These are phyloP conservation scores for Spathaspora sp. DNA, from an alignment of 1,139 yeast genomes.

Conservation along the genomic window DNA sequence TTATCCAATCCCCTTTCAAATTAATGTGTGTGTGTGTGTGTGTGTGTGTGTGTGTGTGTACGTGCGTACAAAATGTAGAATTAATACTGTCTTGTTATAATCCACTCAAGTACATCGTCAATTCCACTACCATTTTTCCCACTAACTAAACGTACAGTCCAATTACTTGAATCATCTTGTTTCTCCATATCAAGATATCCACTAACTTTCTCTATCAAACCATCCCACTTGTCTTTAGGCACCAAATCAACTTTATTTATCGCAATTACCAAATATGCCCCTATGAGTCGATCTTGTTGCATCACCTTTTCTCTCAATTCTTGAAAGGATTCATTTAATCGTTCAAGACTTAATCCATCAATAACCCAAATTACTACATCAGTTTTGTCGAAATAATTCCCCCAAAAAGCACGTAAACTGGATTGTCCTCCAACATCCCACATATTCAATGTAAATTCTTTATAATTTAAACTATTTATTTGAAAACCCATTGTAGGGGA, in stretches of 20 bases:
- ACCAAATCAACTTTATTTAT: conserved; percentile 60
- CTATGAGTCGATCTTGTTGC: conserved; percentile 66
- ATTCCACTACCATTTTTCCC: conserved; percentile 59
- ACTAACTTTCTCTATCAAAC: conserved; percentile 18
- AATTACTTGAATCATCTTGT: conserved; percentile 21
- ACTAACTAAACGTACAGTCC: conserved; percentile 48
- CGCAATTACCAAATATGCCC: conserved; percentile 57
- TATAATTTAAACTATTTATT: conserved; percentile 41
- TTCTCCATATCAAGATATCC: conserved; percentile 23
- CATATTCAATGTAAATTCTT: conserved; percentile 39
- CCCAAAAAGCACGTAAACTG: conserved; percentile 81
- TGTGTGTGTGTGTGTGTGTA: no score
- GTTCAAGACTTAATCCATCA: conserved; percentile 61
- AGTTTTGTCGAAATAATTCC: conserved; percentile 84
- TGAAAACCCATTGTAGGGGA: conserved; percentile 58
- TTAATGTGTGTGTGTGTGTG: no score
- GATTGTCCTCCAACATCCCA: conserved; percentile 94
- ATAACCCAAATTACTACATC: conserved; percentile 92
- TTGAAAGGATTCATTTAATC: conserved; percentile 61
- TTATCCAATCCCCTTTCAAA: no score
- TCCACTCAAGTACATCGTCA: conserved; percentile 49
- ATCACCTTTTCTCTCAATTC: conserved; percentile 64
- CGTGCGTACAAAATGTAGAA: no score
- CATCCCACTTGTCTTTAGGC: conserved; percentile 15
- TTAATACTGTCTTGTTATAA: conserved; percentile 26